Evolutionary conservation across 768 basidiomycete genomes (phyloP), one percentile per base, ranked within the genome.

Genomic region (Baorangia bicolor): DNA sequence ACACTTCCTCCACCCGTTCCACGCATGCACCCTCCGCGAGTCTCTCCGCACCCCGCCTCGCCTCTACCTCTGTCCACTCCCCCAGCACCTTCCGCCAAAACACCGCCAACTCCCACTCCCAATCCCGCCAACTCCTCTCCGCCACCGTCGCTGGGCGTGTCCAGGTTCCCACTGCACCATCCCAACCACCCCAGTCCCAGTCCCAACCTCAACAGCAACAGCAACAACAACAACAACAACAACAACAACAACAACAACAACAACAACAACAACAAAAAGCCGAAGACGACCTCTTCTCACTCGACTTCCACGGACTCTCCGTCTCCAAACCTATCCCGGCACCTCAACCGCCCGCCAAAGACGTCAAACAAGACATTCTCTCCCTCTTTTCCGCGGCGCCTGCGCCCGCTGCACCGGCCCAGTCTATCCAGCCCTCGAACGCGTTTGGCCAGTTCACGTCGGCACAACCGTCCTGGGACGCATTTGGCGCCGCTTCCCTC

Each of bases 331-430:
- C 66, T 4, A 21, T 70, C 2, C 4, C 11, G 18, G 51, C 74
- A 1, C 58, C 62, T 2, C 65, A 73, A 16, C 70, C 67, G 41
- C 76, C 79, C 0, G 80, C 78, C 69, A 91, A 90, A 65, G 87
- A 91, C 63, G 80, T 86, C 42, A 94, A 93, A 62, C 81, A 90
- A 51, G 89, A 95, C 60, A 95, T 95, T 59, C 76, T 95, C 18
- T 90, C 90, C 0, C 79, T 95, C 39, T 94, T 91, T 70, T 83
- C 88, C 16, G 68, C 80, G 0, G 64, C 78, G 0, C 67, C 77
- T 1, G 33, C 64, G 8, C 38, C 60, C 2, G 60, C 77, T 5
- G 62, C 77, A 3, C 43, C 65, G 0, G 58, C 62, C 2, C 63
- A 74, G 31, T 16, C 57, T 2, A 7, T 60, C 73, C 49, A 49